Base-by-base conservation (phyloP, 2,329 filamentous ascomycete genomes). In the Aureobasidium sp. region DNA sequence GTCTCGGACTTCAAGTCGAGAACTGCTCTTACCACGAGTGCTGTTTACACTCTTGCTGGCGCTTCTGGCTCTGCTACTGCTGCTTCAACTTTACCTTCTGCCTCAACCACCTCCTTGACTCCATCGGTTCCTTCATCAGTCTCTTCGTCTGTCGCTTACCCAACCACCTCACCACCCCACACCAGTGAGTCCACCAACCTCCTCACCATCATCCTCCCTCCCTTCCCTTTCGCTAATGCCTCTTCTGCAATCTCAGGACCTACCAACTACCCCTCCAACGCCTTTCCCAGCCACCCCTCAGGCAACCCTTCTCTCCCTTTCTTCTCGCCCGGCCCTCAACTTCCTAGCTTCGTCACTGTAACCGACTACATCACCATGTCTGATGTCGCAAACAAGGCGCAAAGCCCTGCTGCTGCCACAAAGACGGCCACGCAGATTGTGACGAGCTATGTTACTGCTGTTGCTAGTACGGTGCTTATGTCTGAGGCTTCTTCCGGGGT, bases 1-100 rank as follows among this genome's bases (percentile, higher is more conserved):
- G 74, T 77, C 15, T 58, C 65, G 8, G 69, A 73, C 68, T 80
- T 71, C 64, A 68, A 71, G 14, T 72, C 70, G 3, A 75, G 78
- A 55, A 77, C 72, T 7, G 78, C 78, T 8, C 61, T 73, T 56
- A 73, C 71, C 37, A 70, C 72, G 2, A 64, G 65, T 1, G 70
- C 72, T 4, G 57, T 65, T 2, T 51, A 68, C 62, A 65, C 68
- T 27, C 63, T 64, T 48, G 53, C 52, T 31, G 60, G 41, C 1
- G 9, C 31, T 9, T 31, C 31, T 31, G 31, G 31, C 11, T 31
- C 31, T 31, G 7, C 31, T 53, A 42, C 22, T 39, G 31, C 31
- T 39, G 39, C 63, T 56, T 55, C 61, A 8, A 31, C 31, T 31
- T 31, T 8, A 31, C 34, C 34, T 20, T 47, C 61, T 9, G 14